Evolutionary conservation across 352 stramenopile species (phyloP).

Genomic region (Phytophthora sansomeana): DNA sequence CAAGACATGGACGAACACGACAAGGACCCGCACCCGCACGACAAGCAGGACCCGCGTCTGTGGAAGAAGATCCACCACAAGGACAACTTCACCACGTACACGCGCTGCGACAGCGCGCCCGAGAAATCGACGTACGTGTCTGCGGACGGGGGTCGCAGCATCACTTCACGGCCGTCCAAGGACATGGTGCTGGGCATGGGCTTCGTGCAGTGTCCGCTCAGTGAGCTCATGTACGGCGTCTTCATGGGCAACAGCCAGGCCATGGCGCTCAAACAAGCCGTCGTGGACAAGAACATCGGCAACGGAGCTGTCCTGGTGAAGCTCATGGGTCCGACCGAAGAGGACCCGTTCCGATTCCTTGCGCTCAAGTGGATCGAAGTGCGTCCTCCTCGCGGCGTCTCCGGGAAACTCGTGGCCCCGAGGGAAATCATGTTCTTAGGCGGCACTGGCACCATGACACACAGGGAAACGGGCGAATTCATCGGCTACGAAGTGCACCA

Average conservation of each 20-base stretch:
- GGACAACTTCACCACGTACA: slow-evolving; percentile 46
- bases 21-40: slow-evolving; percentile 20
- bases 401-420: slow-evolving; percentile 42
- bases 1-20: slow-evolving; percentile 50
- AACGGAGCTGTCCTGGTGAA: slow-evolving; percentile 43
- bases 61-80: slow-evolving; percentile 47
- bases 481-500: slow-evolving; percentile 69
- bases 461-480: slow-evolving; percentile 44
- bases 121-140: slow-evolving; percentile 37
- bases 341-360: slow-evolving; percentile 57
- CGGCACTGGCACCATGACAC: slow-evolving; percentile 44
- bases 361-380: slow-evolving; percentile 51
- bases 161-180: slow-evolving; percentile 38
- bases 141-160: slow-evolving; percentile 36
- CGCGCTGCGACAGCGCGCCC: slow-evolving; percentile 33
- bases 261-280: slow-evolving; percentile 39
- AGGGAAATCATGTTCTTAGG: slow-evolving; percentile 54
- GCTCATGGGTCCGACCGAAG: slow-evolving; percentile 41
- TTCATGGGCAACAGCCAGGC: slow-evolving; percentile 36
- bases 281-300: slow-evolving; percentile 51
- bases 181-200: slow-evolving; percentile 56
- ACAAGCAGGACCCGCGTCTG: slow-evolving; percentile 40
- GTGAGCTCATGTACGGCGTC: slow-evolving; percentile 56
- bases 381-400: slow-evolving; percentile 32
- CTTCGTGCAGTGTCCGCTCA: slow-evolving; percentile 50